Percentiles rank a stretch among this genome's conserved stretches.
Evolutionary conservation across 495 filamentous ascomycete genomes (phyloP).

Genomic region (Talaromyces borbonicus): DNA sequence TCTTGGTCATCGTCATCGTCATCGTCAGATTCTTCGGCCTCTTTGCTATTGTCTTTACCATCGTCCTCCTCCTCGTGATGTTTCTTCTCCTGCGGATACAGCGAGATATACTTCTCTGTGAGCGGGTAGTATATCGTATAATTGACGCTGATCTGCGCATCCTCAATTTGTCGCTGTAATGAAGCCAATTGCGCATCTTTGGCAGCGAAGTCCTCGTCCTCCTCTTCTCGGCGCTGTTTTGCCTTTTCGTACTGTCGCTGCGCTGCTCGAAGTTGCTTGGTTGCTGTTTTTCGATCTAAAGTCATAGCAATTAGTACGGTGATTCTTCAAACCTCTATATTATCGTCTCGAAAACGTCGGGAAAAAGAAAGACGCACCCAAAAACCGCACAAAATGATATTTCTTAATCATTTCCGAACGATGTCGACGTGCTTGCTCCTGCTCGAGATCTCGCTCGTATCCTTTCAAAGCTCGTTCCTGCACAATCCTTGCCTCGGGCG

Average conservation of each 20-base stretch:
- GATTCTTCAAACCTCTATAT: neutral
- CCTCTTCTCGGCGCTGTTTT: constrained; percentile 26
- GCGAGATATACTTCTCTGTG: constrained; percentile 64
- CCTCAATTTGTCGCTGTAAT: constrained; percentile 50
- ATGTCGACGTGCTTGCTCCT: constrained; percentile 50
- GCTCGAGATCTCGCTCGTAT: constrained; percentile 60
- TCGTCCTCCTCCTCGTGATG: constrained; percentile 11
- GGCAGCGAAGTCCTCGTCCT: constrained; percentile 34
- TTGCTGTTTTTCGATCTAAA: constrained; percentile 78
- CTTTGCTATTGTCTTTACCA: constrained; percentile 5
- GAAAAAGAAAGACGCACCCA: constrained; percentile 33
- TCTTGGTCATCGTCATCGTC: constrained; percentile 11
- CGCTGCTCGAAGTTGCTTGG: constrained; percentile 48
- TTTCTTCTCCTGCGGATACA: constrained; percentile 49
- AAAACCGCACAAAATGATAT: constrained; percentile 95
- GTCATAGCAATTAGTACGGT: neutral
- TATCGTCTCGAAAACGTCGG: neutral
- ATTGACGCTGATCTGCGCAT: constrained; percentile 69
- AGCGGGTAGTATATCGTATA: constrained; percentile 81
- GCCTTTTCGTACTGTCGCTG: constrained; percentile 35
- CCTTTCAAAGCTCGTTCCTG: constrained; percentile 72
- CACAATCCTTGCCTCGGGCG: constrained; percentile 62
- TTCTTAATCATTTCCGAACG: constrained; percentile 68
- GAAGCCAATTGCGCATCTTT: constrained; percentile 33
- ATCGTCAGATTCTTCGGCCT: neutral